Evolutionary conservation across 148 eudicot genomes (phyloP), one percentile per base, ranked within the genome.

Genomic region (Silene latifolia): DNA sequence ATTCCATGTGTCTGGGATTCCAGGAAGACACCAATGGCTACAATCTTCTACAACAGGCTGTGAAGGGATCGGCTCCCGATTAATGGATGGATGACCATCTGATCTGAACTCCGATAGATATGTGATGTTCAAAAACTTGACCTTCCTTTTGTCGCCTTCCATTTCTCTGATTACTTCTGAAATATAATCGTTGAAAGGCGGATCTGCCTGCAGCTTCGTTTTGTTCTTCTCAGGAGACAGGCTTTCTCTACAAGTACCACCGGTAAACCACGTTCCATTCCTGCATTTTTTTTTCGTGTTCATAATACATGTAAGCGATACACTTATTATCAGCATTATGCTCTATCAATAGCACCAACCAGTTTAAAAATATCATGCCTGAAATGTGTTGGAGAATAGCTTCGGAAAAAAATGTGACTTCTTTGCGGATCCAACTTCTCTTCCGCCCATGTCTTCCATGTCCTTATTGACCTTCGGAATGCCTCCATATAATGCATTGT

Each of bases 1-100:
- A 76, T 94, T 94, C 98, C 94, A 93, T 7, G 89, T 86, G 75
- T 91, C 98, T 23, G 97, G 92, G 67, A 87, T 87, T 51, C 97
- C 92, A 2, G 92, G 98, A 61, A 87, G 88, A 82, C 92, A 91
- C 97, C 92, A 89, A 29, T 89, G 97, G 79, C 92, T 91, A 72
- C 98, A 91, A 73, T 93, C 93, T 71, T 89, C 92, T 70, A 88
- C 80, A 20, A 87, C 53, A 24, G 77, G 63, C 39, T 59, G 58
- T 9, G 83, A 80, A 57, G 87, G 75, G 46, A 81, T 86, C 58
- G 89, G 94, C 73, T 89, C 94, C 0, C 90, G 90, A 58, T 91
- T 82, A 74, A 81, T 82, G 10, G 93, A 91, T 0, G 88, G 93
- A 71, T 87, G 93, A 17, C 89, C 88, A 69, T 89, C 92, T 13